These are phyloP conservation scores for Trichoderma breve DNA, from an alignment of 2,329 filamentous ascomycete genomes.

Conservation along the genomic window DNA sequence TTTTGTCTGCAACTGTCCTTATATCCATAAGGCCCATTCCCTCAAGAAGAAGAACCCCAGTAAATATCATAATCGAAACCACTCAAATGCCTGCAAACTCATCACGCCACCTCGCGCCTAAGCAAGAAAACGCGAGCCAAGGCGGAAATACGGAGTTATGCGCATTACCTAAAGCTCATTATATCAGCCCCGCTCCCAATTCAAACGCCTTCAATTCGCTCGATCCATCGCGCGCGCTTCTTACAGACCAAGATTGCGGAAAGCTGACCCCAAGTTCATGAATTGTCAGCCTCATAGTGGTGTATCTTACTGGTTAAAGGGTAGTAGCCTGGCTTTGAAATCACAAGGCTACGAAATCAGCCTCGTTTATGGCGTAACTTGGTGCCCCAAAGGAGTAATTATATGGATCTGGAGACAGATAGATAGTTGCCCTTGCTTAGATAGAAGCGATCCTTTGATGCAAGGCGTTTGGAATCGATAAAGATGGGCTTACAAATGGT, in stretches of 20 bases:
- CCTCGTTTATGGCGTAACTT: background rate
- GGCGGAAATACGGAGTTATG: background rate
- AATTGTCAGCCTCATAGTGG: background rate
- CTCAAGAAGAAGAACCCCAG: background rate
- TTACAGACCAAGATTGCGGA: background rate
- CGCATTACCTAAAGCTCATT: background rate
- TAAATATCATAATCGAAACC: background rate
- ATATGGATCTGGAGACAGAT: background rate
- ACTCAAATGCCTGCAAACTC: background rate
- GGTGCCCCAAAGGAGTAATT: background rate
- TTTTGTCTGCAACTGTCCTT: background rate
- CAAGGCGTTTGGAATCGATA: background rate
- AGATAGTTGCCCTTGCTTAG: background rate
- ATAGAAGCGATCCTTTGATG: background rate
- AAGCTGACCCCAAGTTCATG: background rate
- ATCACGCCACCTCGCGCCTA: background rate
- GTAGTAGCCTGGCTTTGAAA: background rate
- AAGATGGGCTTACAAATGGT: background rate
- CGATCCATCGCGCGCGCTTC: background rate
- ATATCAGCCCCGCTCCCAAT: background rate
- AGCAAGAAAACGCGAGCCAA: background rate
- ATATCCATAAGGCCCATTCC: background rate
- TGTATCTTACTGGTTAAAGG: fast-evolving
- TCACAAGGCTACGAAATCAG: background rate
- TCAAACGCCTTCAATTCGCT: background rate